Evolutionary conservation across 1,139 yeast species (phyloP).

Genomic region (Pichia sp.): DNA sequence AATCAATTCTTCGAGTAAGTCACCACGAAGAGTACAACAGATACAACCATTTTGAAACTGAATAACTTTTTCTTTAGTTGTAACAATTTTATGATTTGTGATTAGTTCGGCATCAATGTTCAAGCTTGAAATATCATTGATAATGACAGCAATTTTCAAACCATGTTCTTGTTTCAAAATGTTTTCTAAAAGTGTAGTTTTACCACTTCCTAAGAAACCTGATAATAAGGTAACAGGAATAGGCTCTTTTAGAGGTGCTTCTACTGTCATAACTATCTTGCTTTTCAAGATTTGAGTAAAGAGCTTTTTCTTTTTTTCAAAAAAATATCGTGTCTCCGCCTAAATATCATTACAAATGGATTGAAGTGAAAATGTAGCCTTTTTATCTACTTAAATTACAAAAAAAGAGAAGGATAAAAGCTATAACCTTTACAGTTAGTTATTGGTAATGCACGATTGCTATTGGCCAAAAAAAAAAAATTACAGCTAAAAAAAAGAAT

Average conservation of each 20-base stretch:
- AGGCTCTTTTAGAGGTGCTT: slow-evolving; percentile 17
- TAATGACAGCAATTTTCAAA: slow-evolving; percentile 38
- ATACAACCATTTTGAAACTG: slow-evolving; percentile 45
- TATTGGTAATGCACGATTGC: no score
- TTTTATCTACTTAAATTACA: no score
- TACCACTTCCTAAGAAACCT: slow-evolving; percentile 43
- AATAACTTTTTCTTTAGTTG: slow-evolving; percentile 38
- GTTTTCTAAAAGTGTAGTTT: slow-evolving; percentile 40
- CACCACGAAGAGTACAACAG: slow-evolving; percentile 44
- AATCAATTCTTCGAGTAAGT: slow-evolving; percentile 39
- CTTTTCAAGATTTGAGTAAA: no score
- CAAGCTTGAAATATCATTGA: slow-evolving; percentile 37
- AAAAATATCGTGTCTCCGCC: no score
- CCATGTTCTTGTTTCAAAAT: slow-evolving; percentile 38
- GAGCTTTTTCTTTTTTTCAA: no score
- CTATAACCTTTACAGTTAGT: no score
- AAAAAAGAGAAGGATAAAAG: no score
- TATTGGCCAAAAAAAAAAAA: no score
- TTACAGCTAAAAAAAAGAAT: no score
- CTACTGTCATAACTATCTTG: not conserved
- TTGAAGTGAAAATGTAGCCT: no score
- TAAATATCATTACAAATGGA: no score
- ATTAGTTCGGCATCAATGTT: slow-evolving; percentile 41
- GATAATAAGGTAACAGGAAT: slow-evolving; percentile 41
- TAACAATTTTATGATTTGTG: slow-evolving; percentile 35